A percentile compares a stretch with the other conserved stretches of the same genome.
These are phyloP conservation scores for Gnaphalium uliginosum DNA, from an alignment of 129 eudicot genomes.

Conservation along the genomic window DNA sequence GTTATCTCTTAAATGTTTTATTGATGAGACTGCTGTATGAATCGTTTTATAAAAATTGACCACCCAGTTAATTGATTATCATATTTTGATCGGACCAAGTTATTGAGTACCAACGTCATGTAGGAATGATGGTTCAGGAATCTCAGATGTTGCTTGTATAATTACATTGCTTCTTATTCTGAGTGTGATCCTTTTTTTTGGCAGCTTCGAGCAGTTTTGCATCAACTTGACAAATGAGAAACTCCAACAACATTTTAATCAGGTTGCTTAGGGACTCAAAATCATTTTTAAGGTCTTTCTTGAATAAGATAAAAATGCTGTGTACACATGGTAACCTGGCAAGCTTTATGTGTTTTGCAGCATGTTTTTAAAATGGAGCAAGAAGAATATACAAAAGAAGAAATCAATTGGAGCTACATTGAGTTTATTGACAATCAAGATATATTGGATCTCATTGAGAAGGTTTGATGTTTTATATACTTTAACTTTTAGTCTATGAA, in stretches of 20 bases:
- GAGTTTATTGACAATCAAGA: slow-evolving; percentile 96
- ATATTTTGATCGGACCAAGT: neutral
- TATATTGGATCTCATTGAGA: slow-evolving; percentile 93
- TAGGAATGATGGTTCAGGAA: slow-evolving; percentile 9
- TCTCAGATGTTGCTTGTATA: slow-evolving; percentile 6
- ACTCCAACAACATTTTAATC: slow-evolving; percentile 99
- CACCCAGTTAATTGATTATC: slow-evolving; percentile 6
- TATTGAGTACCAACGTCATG: slow-evolving; percentile 3
- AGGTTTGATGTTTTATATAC: slow-evolving; percentile 54
- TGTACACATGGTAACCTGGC: slow-evolving; percentile 8
- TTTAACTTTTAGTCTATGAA: neutral
- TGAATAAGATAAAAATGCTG: slow-evolving; percentile 9
- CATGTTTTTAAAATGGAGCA: slow-evolving; percentile 99
- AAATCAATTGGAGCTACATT: slow-evolving; percentile 97
- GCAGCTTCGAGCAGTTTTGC: slow-evolving; percentile 99
- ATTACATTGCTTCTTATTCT: slow-evolving; percentile 14
- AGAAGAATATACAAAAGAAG: slow-evolving; percentile 98
- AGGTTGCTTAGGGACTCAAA: slow-evolving; percentile 48
- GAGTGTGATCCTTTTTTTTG: slow-evolving; percentile 14
- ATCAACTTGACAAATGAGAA: slow-evolving; percentile 98
- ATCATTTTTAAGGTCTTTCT: slow-evolving; percentile 17
- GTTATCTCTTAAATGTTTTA: neutral
- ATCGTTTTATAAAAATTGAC: slow-evolving; percentile 8
- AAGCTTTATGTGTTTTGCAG: slow-evolving; percentile 49
- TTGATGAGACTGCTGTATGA: slow-evolving; percentile 4